phyloP scores from a whole-genome alignment of 2,329 filamentous ascomycete genomes.

The Samsoniella hepiali region DNA sequence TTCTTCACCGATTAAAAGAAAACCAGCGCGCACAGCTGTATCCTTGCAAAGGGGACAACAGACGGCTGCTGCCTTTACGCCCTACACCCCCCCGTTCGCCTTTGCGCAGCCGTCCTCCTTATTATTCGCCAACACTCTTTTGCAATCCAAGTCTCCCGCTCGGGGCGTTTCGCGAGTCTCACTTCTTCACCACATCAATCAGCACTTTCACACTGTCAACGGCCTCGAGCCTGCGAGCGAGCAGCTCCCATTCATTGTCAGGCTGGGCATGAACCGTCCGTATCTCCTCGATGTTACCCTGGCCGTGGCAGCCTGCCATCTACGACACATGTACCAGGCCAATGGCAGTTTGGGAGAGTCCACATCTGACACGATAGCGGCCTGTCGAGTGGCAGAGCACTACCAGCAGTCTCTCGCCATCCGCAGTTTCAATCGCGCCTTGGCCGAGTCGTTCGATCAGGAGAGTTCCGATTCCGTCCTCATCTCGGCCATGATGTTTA shows the following conservation, averaged over 20 bases:
- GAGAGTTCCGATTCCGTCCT: conserved; percentile 25
- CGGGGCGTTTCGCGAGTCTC: conserved; percentile 22
- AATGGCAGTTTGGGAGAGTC: neutral
- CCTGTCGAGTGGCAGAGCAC: conserved; percentile 24
- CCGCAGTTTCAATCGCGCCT: conserved; percentile 23
- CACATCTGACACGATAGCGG: neutral
- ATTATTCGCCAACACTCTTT: neutral
- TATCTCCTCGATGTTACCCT: conserved; percentile 26
- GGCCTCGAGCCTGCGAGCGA: conserved; percentile 13
- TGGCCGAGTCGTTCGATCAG: conserved; percentile 22
- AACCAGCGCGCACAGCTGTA: neutral
- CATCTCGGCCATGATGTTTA: conserved; percentile 26
- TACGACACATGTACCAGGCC: conserved; percentile 21
- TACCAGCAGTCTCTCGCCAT: conserved; percentile 26
- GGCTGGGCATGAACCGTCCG: conserved; percentile 20
- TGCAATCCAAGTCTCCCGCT: conserved; percentile 4
- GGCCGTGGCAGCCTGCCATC: conserved; percentile 26
- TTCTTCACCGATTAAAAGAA: neutral
- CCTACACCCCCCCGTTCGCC: conserved; percentile 10
- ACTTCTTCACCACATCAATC: conserved; percentile 22
- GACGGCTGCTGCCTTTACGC: neutral
- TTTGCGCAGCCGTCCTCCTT: conserved; percentile 11
- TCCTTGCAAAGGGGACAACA: neutral
- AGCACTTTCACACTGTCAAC: conserved; percentile 11
- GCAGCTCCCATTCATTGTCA: conserved; percentile 19